Evolutionary conservation across 805 yeast genomes (phyloP).

Genomic region (Nakazawaea wickerhamii): DNA sequence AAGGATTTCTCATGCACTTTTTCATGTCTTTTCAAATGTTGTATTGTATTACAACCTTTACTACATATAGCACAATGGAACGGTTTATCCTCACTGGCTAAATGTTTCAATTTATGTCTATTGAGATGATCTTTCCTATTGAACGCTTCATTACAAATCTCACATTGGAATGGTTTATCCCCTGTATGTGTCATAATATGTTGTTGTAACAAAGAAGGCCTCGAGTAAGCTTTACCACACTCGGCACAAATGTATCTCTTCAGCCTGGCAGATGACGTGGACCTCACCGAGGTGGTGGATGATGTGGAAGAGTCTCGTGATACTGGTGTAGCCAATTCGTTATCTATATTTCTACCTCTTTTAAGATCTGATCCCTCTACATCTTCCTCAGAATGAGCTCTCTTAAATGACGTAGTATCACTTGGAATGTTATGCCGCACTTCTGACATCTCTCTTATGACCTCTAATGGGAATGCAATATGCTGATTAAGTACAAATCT

Average conservation of each 20-base stretch:
- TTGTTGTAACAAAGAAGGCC: constrained; percentile 80
- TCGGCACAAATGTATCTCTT: constrained; percentile 63
- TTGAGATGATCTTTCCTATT: constrained; percentile 73
- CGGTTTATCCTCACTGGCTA: constrained; percentile 50
- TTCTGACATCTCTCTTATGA: background rate
- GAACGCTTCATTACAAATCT: constrained; percentile 59
- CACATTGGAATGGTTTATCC: constrained; percentile 72
- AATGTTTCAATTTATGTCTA: constrained; percentile 69
- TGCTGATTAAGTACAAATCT: no score
- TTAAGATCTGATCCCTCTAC: background rate
- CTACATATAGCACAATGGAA: constrained; percentile 69
- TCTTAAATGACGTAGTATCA: background rate
- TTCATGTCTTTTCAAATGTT: constrained; percentile 81
- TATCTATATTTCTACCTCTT: constrained; percentile 2
- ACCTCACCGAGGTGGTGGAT: constrained; percentile 15
- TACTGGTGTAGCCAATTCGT: background rate
- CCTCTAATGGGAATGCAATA: no score
- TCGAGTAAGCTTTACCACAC: constrained; percentile 71
- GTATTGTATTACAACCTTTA: constrained; percentile 75
- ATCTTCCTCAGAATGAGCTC: background rate
- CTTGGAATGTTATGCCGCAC: background rate
- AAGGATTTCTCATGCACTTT: constrained; percentile 70
- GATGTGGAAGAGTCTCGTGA: constrained; percentile 7
- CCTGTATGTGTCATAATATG: constrained; percentile 75
- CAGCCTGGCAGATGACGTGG: constrained; percentile 40